Conservation (phyloP, 352 stramenopile genomes). For the Phytophthora idaei region DNA sequence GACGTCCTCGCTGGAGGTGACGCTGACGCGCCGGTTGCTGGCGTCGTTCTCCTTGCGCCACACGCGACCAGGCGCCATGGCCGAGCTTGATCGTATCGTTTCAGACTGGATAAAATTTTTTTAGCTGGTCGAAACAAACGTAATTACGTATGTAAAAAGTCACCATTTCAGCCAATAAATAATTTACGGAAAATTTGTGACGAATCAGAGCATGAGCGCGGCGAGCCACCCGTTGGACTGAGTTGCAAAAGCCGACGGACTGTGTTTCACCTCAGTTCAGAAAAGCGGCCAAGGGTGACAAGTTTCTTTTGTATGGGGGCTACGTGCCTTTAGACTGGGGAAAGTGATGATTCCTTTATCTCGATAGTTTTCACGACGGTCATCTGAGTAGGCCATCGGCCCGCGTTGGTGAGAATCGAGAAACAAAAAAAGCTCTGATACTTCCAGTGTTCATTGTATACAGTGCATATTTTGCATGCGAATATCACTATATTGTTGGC, state of each 20-base stretch:
- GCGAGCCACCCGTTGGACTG: neutral
- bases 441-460: constrained; percentile 37
- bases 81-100: neutral
- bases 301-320: neutral
- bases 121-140: constrained; percentile 8
- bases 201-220: neutral
- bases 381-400: constrained; percentile 77
- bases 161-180: neutral
- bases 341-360: constrained; percentile 89
- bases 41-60: constrained; percentile 37
- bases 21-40: constrained; percentile 17
- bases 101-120: constrained; percentile 20
- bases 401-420: constrained; percentile 86
- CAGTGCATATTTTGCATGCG: neutral
- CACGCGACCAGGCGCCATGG: constrained; percentile 19
- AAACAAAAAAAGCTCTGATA: constrained; percentile 87
- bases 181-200: neutral
- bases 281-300: constrained; percentile 1
- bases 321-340: constrained; percentile 37
- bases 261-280: constrained; percentile 6
- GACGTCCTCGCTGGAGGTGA: constrained; percentile 25
- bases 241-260: neutral
- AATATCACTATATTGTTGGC: constrained; percentile 18
- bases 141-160: constrained; percentile 10
- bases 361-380: constrained; percentile 91